A percentile compares a stretch with the other conserved stretches of the same genome.
phyloP scores from a whole-genome alignment of 2,329 filamentous ascomycete species.

The Polychaeton citri region DNA sequence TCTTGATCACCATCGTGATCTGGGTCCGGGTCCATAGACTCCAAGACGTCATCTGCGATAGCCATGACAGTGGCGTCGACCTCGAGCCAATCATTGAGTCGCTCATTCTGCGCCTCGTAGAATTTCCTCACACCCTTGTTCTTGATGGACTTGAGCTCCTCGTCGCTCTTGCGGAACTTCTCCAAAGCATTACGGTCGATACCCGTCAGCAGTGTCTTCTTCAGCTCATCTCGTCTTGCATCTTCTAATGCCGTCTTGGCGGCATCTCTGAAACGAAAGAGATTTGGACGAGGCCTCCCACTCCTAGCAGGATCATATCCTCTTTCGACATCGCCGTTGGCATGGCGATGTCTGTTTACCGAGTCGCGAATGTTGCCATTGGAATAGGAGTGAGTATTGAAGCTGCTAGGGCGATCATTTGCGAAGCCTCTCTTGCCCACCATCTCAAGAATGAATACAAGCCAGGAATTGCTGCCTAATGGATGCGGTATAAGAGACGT shows the following conservation, averaged over 20 bases:
- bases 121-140: constrained; percentile 40
- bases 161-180: constrained; percentile 36
- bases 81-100: constrained; percentile 45
- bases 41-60: constrained; percentile 46
- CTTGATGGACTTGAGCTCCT: constrained; percentile 41
- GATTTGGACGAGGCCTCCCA: constrained; percentile 13
- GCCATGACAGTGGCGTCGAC: constrained; percentile 44
- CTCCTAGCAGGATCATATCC: constrained; percentile 9
- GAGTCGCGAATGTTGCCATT: too few relatives aligned
- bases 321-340: constrained; percentile 5
- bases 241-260: constrained; percentile 33
- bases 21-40: constrained; percentile 45
- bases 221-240: constrained; percentile 32
- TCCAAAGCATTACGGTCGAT: constrained; percentile 36
- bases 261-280: constrained; percentile 35
- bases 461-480: too few relatives aligned
- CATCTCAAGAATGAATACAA: too few relatives aligned
- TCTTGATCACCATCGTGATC: constrained; percentile 45
- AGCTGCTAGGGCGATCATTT: background rate
- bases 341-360: constrained; percentile 1
- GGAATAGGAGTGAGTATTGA: background rate
- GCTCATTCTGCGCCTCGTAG: constrained; percentile 42
- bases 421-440: constrained; percentile 14
- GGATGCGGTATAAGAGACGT: too few relatives aligned
- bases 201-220: constrained; percentile 34